Evolutionary conservation across 129 eudicot species (phyloP).

Genomic region (Sambucus nigra): DNA sequence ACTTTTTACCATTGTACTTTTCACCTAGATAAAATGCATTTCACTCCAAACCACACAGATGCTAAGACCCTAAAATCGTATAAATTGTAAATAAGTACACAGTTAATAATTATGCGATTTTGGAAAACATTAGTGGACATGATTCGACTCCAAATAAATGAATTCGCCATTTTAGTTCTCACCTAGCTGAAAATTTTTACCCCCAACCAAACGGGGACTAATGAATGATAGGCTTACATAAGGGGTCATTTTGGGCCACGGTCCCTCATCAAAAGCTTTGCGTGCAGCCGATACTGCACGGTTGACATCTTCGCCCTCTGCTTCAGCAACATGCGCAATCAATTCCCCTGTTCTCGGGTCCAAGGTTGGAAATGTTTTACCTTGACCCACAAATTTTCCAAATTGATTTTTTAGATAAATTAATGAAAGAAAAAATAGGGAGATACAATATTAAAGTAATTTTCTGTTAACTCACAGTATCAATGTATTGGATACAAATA

Average conservation of each 20-base stretch:
- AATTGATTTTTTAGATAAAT: neutral
- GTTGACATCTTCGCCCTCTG: conserved; percentile 61
- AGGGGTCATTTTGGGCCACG: conserved; percentile 90
- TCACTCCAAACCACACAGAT: too few relatives aligned
- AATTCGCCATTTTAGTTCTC: too few relatives aligned
- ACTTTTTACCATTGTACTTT: too few relatives aligned
- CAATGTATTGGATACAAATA: neutral
- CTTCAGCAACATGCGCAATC: conserved; percentile 82
- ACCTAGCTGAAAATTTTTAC: too few relatives aligned
- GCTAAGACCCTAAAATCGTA: too few relatives aligned
- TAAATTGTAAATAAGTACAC: too few relatives aligned
- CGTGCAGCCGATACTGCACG: conserved; percentile 90
- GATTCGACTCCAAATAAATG: too few relatives aligned
- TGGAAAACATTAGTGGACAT: too few relatives aligned
- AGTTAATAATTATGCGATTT: too few relatives aligned
- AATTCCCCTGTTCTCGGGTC: conserved; percentile 82
- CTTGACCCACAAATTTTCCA: conserved; percentile 23
- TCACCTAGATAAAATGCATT: too few relatives aligned
- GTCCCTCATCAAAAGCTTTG: conserved; percentile 90
- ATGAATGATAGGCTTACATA: too few relatives aligned
- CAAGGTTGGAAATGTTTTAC: conserved; percentile 80
- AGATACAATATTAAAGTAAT: neutral
- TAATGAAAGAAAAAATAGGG: neutral
- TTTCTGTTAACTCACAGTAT: neutral
- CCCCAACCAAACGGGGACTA: too few relatives aligned